Percentiles rank a stretch among this genome's conserved stretches.
Conservation (phyloP, 371 early-diverging fungal genomes). For the Mortierella sp. region DNA sequence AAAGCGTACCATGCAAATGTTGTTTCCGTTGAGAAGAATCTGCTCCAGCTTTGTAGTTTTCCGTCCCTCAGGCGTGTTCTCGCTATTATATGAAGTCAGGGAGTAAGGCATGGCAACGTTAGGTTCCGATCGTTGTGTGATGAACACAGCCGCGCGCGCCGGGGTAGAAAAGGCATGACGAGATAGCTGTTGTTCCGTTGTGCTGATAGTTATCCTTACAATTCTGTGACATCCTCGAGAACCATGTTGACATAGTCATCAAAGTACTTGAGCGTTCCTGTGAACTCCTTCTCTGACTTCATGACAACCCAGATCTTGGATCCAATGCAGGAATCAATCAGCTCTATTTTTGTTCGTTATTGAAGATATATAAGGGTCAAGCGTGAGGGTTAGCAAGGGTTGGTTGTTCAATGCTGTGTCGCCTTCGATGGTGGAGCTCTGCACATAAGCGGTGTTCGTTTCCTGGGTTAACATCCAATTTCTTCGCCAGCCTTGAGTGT, state of each 20-base stretch:
- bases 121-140: not conserved
- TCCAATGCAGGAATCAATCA: slow-evolving; percentile 98
- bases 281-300: slow-evolving; percentile 96
- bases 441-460: no score
- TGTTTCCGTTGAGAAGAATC: slow-evolving; percentile 95
- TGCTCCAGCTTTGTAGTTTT: slow-evolving; percentile 85
- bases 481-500: no score
- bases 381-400: not conserved
- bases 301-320: slow-evolving; percentile 97
- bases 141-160: not conserved
- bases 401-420: no score
- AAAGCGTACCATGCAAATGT: slow-evolving; percentile 89
- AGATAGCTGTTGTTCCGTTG: not conserved
- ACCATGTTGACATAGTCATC: slow-evolving; percentile 99
- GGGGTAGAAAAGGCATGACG: not conserved
- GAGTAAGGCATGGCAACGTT: not conserved
- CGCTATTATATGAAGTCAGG: slow-evolving; percentile 61
- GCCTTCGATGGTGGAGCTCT: no score
- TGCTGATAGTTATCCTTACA: slow-evolving; percentile 64
- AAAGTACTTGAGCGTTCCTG: slow-evolving; percentile 95
- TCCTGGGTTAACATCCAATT: no score
- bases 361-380: not conserved
- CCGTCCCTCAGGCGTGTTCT: slow-evolving; percentile 83
- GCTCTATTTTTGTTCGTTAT: slow-evolving; percentile 68
- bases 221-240: slow-evolving; percentile 95